These are phyloP conservation scores for Backusella liffmaniae DNA, from an alignment of 192 early-diverging fungal genomes.

Conservation along the genomic window DNA sequence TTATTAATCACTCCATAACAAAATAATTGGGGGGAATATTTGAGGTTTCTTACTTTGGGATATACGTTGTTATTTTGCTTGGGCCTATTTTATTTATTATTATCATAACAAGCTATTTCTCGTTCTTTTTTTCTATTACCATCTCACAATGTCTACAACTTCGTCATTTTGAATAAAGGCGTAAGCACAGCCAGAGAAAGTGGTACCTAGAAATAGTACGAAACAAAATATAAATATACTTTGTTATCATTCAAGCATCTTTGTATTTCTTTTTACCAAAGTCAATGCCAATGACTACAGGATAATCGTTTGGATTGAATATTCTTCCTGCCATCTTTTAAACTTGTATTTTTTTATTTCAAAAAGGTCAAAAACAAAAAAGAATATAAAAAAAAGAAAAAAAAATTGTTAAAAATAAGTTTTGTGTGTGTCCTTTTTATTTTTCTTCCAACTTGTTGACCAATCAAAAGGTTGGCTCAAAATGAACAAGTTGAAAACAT, in stretches of 20 bases:
- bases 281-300: slow-evolving; percentile 39
- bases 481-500: too few species aligned
- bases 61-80: slow-evolving; percentile 51
- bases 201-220: slow-evolving; percentile 37
- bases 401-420: not conserved
- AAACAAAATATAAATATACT: not conserved
- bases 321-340: not conserved
- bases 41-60: slow-evolving; percentile 23
- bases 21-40: not conserved
- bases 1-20: not conserved
- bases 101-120: not conserved
- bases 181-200: slow-evolving; percentile 50
- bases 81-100: slow-evolving; percentile 27
- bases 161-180: slow-evolving; percentile 51
- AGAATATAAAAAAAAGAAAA: not conserved
- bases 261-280: slow-evolving; percentile 22
- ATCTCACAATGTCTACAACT: slow-evolving; percentile 44
- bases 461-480: too few species aligned
- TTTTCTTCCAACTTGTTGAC: too few species aligned
- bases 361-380: not conserved
- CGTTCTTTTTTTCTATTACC: slow-evolving; percentile 31
- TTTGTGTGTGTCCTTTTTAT: not conserved
- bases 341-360: not conserved
- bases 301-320: slow-evolving; percentile 33
- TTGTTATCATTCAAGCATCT: not conserved